phyloP scores from a whole-genome alignment of 1,139 yeast genomes.

The Waltiozyma sp. region DNA sequence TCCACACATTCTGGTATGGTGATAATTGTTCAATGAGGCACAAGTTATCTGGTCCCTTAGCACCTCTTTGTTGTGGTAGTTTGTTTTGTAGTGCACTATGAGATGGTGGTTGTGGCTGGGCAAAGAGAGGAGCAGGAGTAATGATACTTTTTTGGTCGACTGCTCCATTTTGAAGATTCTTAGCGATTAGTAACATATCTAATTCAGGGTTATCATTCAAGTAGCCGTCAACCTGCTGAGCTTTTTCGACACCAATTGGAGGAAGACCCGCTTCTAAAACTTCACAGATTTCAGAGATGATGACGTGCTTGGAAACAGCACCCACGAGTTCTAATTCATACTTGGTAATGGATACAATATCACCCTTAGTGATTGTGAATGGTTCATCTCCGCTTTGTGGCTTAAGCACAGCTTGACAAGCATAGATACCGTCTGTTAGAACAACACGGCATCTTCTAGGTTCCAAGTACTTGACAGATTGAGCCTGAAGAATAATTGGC shows the following conservation, averaged over 20 bases:
- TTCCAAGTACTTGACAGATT: slow-evolving; percentile 30
- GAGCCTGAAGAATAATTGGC: slow-evolving; percentile 30
- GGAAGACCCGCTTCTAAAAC: slow-evolving; percentile 35
- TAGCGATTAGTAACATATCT: slow-evolving; percentile 20
- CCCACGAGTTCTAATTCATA: slow-evolving; percentile 33
- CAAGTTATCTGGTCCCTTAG: slow-evolving; percentile 29
- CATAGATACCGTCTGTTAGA: slow-evolving; percentile 54
- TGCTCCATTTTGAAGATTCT: not conserved
- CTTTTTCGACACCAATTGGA: slow-evolving; percentile 29
- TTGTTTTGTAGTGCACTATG: not conserved
- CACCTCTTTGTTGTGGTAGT: slow-evolving; percentile 5
- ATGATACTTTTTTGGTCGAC: slow-evolving; percentile 1
- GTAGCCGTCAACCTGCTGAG: slow-evolving; percentile 39
- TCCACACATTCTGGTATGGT: slow-evolving; percentile 87
- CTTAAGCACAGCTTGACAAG: slow-evolving; percentile 56
- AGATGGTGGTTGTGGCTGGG: slow-evolving; percentile 5
- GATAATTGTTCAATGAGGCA: slow-evolving; percentile 81
- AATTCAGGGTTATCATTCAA: slow-evolving; percentile 46
- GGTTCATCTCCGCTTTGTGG: slow-evolving; percentile 39
- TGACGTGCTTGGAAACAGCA: slow-evolving; percentile 39
- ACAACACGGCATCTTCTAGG: slow-evolving; percentile 44
- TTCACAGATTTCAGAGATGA: slow-evolving; percentile 34
- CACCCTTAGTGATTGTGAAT: slow-evolving; percentile 33
- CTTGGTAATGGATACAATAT: slow-evolving; percentile 15
- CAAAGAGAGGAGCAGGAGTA: slow-evolving; percentile 5